Base-by-base conservation (phyloP, 345 rosid genomes). In the Mallotus nudiflorus region DNA sequence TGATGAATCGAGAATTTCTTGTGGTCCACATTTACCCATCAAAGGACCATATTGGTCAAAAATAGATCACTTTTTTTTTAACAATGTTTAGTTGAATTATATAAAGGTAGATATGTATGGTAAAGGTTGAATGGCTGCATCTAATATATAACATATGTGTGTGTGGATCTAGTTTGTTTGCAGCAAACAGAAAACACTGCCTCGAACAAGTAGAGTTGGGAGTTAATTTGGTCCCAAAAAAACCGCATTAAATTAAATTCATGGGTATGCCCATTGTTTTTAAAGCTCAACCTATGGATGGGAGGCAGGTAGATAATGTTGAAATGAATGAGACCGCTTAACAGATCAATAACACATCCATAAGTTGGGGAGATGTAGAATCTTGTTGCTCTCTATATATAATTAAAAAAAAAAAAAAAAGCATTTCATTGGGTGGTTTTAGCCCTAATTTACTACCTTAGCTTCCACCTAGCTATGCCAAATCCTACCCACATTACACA, bases 81-180 rank as follows among this genome's bases (percentile, higher is more conserved):
- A 4, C 4, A 39, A 4, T 39, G 42, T 39, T 39, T 4, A 39
- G 42, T 39, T 4, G 9, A 39, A 39, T 39, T 39, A 39, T 4
- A 39, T 4, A 9, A 39, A 39, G 42, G 42, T 39, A 39, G 42
- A 39, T 14, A 7, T 20, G 42, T 2, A 39, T 12, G 46, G 58
- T 18, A 66, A 31, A 39, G 69, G 46, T 35, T 66, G 48, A 10
- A 51, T 50, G 59, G 46, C 16, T 66, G 58, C 15, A 33, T 33
- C 56, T 19, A 49, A 49, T 49, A 9, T 39, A 39, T 49, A n/a
- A 4, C 16, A 29, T 28, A 13, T 0, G 63, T 12, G n/a, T n/a
- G n/a, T n/a, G n/a, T 59, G 45, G 22, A 11, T 12, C n/a, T 69
- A 29, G 66, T 66, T n/a, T 65, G 61, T 62, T 58, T 56, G 52